These are phyloP conservation scores for Pleurotus djamor DNA, from an alignment of 768 basidiomycete species.

Conservation along the genomic window DNA sequence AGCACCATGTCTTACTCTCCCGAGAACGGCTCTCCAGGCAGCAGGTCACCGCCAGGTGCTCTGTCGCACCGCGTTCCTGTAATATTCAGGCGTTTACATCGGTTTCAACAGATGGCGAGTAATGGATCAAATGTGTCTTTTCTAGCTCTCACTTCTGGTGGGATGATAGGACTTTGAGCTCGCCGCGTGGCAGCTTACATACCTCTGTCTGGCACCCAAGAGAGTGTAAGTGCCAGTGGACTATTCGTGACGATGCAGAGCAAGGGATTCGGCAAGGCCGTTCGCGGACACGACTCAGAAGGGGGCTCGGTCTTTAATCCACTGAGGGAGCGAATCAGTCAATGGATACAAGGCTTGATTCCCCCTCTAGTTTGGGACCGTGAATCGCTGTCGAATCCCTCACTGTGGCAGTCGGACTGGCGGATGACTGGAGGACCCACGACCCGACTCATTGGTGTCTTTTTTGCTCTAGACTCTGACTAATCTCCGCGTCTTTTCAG, in stretches of 20 bases:
- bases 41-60: constrained; percentile 25
- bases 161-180: constrained; percentile 85
- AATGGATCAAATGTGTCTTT: background rate
- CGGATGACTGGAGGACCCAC: no score
- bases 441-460: no score
- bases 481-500: constrained; percentile 28
- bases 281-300: no score
- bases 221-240: constrained; percentile 62
- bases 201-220: constrained; percentile 88
- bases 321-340: no score
- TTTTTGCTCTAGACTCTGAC: background rate
- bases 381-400: no score
- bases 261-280: no score
- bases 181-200: constrained; percentile 94
- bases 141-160: background rate
- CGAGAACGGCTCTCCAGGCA: constrained; percentile 34
- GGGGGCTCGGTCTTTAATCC: no score
- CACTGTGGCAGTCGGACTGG: no score
- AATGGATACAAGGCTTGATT: no score
- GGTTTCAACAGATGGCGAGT: constrained; percentile 85
- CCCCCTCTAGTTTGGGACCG: no score
- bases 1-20: constrained; percentile 25
- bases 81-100: constrained; percentile 76
- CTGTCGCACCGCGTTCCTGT: constrained; percentile 65
- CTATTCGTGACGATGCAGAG: no score